A percentile compares a stretch with the other conserved stretches of the same genome.
These are phyloP conservation scores for Pseudogymnoascus sp. DNA, from an alignment of 2,329 filamentous ascomycete species.

Conservation along the genomic window DNA sequence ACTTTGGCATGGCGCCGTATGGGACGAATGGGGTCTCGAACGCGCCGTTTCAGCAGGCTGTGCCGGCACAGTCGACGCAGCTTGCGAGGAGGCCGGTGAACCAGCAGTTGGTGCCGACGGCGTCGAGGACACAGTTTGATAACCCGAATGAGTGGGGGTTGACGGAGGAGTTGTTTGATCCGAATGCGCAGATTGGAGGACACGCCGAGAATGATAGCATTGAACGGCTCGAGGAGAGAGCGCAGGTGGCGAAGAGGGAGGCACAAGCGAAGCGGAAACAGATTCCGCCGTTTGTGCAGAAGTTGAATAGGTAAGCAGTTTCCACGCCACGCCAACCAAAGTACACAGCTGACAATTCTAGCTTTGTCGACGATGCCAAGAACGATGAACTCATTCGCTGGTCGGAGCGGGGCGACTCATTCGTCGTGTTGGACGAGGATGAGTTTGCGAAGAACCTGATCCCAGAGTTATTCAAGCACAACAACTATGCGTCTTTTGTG, in stretches of 20 bases:
- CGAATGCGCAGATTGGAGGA: slow-evolving; percentile 29
- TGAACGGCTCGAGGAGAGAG: slow-evolving; percentile 70
- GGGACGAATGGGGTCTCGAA: slow-evolving; percentile 17
- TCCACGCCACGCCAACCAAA: slow-evolving; percentile 8
- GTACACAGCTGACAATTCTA: slow-evolving; percentile 33
- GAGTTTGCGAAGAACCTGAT: slow-evolving; percentile 69
- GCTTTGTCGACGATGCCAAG: slow-evolving; percentile 86
- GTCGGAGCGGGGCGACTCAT: slow-evolving; percentile 94
- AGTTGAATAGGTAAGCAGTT: slow-evolving; percentile 75
- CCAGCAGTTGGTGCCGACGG: slow-evolving; percentile 24
- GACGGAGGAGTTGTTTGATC: slow-evolving; percentile 29
- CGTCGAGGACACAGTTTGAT: slow-evolving; percentile 21
- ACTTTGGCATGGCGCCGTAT: slow-evolving; percentile 23
- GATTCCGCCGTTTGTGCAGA: slow-evolving; percentile 96
- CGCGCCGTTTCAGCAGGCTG: slow-evolving; percentile 20
- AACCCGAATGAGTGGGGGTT: slow-evolving; percentile 32
- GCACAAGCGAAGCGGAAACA: slow-evolving; percentile 86
- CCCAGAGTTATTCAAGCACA: slow-evolving; percentile 70
- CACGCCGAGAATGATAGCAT: slow-evolving; percentile 59
- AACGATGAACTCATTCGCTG: slow-evolving; percentile 94
- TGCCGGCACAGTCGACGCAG: slow-evolving; percentile 22
- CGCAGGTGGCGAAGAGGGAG: slow-evolving; percentile 75
- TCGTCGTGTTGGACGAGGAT: slow-evolving; percentile 93
- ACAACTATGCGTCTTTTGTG: slow-evolving; percentile 71
- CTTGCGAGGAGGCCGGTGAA: slow-evolving; percentile 26